A percentile compares a stretch with the other conserved stretches of the same genome.
Evolutionary conservation across 331 rosid genomes (phyloP).

Genomic region (Arachis monticola): DNA sequence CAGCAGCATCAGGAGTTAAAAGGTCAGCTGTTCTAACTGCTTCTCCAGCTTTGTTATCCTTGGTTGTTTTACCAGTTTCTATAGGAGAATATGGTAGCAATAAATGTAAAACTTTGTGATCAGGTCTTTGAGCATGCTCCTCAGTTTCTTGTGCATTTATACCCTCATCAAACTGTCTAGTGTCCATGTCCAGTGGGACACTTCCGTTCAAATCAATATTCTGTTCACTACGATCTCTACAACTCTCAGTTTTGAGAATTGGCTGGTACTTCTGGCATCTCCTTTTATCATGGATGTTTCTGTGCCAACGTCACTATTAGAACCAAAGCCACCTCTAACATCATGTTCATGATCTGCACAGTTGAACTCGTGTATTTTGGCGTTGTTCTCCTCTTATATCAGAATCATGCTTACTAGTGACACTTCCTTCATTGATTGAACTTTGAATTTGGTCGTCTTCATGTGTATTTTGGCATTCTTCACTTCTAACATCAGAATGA

Average conservation of each 20-base stretch:
- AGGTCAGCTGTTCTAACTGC: slow-evolving; percentile 75
- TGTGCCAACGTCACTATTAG: slow-evolving; percentile 57
- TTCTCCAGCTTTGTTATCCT: slow-evolving; percentile 67
- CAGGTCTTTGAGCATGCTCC: slow-evolving; percentile 51
- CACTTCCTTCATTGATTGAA: slow-evolving; percentile 73
- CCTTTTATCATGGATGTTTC: slow-evolving; percentile 52
- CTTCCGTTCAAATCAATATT: slow-evolving; percentile 59
- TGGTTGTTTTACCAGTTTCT: slow-evolving; percentile 53
- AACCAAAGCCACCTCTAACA: slow-evolving; percentile 71
- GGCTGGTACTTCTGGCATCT: slow-evolving; percentile 67
- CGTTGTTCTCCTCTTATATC: background rate
- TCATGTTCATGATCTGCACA: slow-evolving; percentile 62
- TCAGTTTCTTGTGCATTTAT: slow-evolving; percentile 60
- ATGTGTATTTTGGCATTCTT: too few species aligned
- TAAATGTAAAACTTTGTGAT: slow-evolving; percentile 48
- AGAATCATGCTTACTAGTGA: slow-evolving; percentile 65
- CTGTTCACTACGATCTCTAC: slow-evolving; percentile 51
- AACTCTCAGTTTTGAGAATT: slow-evolving; percentile 70
- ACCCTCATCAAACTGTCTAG: slow-evolving; percentile 78
- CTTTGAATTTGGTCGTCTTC: slow-evolving; percentile 51
- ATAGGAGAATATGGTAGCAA: slow-evolving; percentile 52
- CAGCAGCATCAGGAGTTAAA: slow-evolving; percentile 63
- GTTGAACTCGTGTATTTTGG: slow-evolving; percentile 44
- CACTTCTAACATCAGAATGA: too few species aligned
- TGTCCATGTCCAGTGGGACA: slow-evolving; percentile 58